These are phyloP conservation scores for Penicillium sp. DNA, from an alignment of 2,329 filamentous ascomycete species.

Conservation along the genomic window DNA sequence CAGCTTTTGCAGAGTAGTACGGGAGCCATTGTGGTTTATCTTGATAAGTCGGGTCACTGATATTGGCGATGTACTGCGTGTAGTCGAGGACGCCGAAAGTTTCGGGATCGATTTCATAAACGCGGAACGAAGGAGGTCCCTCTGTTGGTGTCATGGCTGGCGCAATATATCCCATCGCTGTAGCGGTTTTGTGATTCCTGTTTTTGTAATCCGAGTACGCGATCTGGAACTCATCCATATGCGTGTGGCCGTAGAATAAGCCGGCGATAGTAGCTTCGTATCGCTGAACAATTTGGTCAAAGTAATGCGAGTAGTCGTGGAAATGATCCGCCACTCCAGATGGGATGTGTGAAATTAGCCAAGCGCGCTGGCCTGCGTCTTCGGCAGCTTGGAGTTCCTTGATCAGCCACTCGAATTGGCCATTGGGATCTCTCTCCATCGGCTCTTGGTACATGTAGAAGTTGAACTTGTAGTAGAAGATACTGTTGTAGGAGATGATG, in stretches of 20 bases:
- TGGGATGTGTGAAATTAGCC: conserved; percentile 61
- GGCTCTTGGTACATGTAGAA: conserved; percentile 56
- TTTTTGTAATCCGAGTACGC: conserved; percentile 53
- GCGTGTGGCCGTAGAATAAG: conserved; percentile 61
- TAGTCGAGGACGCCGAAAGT: conserved; percentile 59
- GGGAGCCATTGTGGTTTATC: conserved; percentile 54
- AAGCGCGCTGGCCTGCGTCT: conserved; percentile 54
- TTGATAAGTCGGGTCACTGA: conserved; percentile 48
- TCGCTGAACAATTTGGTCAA: conserved; percentile 56
- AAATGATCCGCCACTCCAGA: conserved; percentile 54
- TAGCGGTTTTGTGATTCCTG: conserved; percentile 47
- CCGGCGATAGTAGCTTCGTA: conserved; percentile 57
- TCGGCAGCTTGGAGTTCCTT: conserved; percentile 57
- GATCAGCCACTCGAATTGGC: conserved; percentile 57
- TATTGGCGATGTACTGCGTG: conserved; percentile 58
- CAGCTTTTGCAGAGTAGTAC: conserved; percentile 59
- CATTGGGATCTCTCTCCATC: conserved; percentile 54
- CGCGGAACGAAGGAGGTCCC: conserved; percentile 58
- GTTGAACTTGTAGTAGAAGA: conserved; percentile 62
- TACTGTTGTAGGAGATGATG: conserved; percentile 62
- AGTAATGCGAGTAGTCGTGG: conserved; percentile 54
- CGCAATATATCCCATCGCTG: conserved; percentile 55
- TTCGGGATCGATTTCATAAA: conserved; percentile 60
- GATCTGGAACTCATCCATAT: conserved; percentile 59
- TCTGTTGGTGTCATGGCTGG: conserved; percentile 58